Evolutionary conservation across 208 protist genomes (phyloP).

Genomic region (Leishmania gerbilli): DNA sequence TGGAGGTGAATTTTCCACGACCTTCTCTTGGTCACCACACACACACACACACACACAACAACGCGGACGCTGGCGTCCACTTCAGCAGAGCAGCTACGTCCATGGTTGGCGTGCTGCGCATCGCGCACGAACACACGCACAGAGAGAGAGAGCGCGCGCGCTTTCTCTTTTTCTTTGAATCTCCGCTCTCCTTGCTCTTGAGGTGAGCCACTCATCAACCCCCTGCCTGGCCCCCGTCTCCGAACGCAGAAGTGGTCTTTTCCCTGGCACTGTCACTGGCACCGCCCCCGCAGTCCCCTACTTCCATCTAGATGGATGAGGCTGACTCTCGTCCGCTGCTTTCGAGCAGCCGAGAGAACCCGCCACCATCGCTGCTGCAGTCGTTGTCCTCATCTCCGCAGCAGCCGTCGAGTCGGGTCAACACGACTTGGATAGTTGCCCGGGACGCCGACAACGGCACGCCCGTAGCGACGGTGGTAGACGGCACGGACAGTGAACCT

Average conservation of each 20-base stretch:
- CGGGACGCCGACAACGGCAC: slow-evolving; percentile 10
- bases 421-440: background rate
- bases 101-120: background rate
- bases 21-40: background rate
- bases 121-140: background rate
- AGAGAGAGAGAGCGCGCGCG: too few species aligned
- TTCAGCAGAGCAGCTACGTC: too few species aligned
- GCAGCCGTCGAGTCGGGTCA: background rate
- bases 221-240: background rate
- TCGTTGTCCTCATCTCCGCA: background rate
- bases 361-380: too few species aligned
- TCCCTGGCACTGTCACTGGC: background rate
- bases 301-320: background rate
- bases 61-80: background rate
- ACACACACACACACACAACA: background rate
- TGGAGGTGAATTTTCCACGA: background rate
- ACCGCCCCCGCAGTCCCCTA: background rate
- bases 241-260: background rate
- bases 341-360: background rate
- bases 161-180: background rate
- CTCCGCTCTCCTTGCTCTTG: background rate
- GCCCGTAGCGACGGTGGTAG: background rate
- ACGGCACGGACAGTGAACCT: slow-evolving; percentile 11
- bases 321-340: slow-evolving; percentile 21
- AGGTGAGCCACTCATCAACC: background rate